Conservation (phyloP, 208 protist species). For the Leptomonas seymouri region DNA sequence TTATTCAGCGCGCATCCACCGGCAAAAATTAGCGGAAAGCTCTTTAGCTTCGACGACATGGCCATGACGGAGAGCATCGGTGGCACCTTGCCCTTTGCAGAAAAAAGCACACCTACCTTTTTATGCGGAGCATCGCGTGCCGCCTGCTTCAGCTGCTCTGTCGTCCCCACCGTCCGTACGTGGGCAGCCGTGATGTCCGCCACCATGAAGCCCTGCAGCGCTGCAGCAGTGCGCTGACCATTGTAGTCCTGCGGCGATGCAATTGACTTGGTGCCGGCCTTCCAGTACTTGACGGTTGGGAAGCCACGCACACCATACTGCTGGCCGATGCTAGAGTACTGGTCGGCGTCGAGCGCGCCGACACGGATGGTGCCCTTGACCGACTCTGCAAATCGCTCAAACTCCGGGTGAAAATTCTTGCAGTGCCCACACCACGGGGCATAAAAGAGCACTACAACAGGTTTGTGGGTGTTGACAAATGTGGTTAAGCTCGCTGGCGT, state of each 20-base stretch:
- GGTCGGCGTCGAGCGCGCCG: constrained; percentile 84
- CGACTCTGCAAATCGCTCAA: constrained; percentile 76
- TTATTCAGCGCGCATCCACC: constrained; percentile 25
- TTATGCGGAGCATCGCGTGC: constrained; percentile 36
- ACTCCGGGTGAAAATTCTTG: constrained; percentile 89
- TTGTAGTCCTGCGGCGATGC: constrained; percentile 70
- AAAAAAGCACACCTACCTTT: constrained; percentile 76
- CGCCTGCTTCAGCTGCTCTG: constrained; percentile 36
- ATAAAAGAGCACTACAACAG: constrained; percentile 93
- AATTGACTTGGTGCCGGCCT: constrained; percentile 58
- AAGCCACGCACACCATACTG: constrained; percentile 88
- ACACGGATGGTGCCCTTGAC: constrained; percentile 84
- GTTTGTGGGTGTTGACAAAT: constrained; percentile 90
- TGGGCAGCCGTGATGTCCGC: constrained; percentile 42
- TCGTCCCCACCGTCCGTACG: constrained; percentile 35
- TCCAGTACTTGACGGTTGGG: constrained; percentile 95
- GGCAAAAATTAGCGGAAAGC: constrained; percentile 76
- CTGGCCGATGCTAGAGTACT: constrained; percentile 57
- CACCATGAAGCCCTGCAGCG: constrained; percentile 69
- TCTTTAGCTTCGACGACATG: constrained; percentile 68
- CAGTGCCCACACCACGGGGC: constrained; percentile 97
- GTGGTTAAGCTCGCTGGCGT: constrained; percentile 53
- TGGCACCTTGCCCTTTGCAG: constrained; percentile 73
- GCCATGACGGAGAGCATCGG: constrained; percentile 83
- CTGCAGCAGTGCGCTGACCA: constrained; percentile 57